Base-by-base conservation (phyloP, 805 yeast genomes). In the Sungouiella thailandica region DNA sequence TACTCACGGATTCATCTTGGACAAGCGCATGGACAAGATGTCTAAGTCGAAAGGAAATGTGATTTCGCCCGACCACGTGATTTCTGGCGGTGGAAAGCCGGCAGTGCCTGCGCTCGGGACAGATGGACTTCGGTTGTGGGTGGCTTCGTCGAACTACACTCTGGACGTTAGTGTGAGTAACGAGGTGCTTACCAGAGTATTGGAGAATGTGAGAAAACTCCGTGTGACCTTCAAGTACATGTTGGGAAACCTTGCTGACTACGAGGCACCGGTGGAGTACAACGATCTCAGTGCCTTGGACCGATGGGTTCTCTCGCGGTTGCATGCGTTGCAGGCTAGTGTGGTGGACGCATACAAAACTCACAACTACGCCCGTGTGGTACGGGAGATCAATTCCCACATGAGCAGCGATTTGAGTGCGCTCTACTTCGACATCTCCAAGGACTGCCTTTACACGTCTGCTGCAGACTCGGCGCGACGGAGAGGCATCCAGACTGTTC, bases 1-100 rank as follows among this genome's bases (percentile, higher is more conserved):
- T 17, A 93, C 98, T 0, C 98, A 93, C 57, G 99, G 99, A 0
- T 93, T 93, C 53, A 82, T 85, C 0, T 62, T 93, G 39, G 98
- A 93, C 60, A 86, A 78, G 44, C 75, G 80, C 41, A 90, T 93
- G 12, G 72, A 73, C 36, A 93, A 93, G 50, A 90, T 90, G 97
- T 89, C 97, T 3, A 93, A 93, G 53, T 86, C 96, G 0, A 60
- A 83, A 24, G 96, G 97, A 0, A 93, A 93, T 47, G 79, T 79
- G 0, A 72, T 89, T 14, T 55, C 73, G 1, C 97, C 97, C 0
- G 49, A 49, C 3, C 77, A 77, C 23, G 74, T 87, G 7, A 74
- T 90, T 23, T 60, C 72, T 23, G 95, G 94, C 2, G 63, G 71
- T 4, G 56, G 59, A 6, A 62, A 65, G 22, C 64, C 63, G 7